phyloP scores from a whole-genome alignment of 2,329 filamentous ascomycete genomes.

The Fusarium sp. region DNA sequence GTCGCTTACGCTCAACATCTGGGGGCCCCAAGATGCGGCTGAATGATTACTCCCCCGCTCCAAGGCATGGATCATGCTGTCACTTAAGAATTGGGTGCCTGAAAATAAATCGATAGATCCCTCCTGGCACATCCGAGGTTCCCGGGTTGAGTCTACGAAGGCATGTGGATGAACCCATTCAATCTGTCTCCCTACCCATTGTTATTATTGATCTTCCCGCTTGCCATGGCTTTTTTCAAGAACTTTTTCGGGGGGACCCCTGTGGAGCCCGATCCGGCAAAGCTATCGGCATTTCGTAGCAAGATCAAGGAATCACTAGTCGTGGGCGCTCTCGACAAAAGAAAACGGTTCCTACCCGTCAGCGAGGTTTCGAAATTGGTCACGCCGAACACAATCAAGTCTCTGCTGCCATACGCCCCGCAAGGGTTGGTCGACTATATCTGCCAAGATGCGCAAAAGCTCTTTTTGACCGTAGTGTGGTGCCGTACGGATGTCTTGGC shows the following conservation, averaged over 20 bases:
- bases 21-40: not conserved
- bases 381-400: not conserved
- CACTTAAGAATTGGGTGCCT: too few relatives aligned
- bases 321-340: not conserved
- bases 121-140: too few relatives aligned
- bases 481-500: too few relatives aligned
- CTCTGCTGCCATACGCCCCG: too few relatives aligned
- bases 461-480: conserved; percentile 18
- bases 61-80: too few relatives aligned
- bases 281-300: not conserved
- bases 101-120: too few relatives aligned
- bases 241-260: not conserved
- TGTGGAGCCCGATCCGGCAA: not conserved
- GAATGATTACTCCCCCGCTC: too few relatives aligned
- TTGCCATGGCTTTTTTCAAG: not conserved
- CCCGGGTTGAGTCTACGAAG: too few relatives aligned
- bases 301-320: not conserved
- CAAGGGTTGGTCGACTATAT: conserved; percentile 8
- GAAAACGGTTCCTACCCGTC: not conserved
- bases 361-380: not conserved
- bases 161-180: too few relatives aligned
- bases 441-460: not conserved
- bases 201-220: not conserved
- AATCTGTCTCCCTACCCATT: not conserved
- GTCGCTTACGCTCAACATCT: too few relatives aligned